These are phyloP conservation scores for Cymodocea nodosa DNA, from an alignment of 116 monocot species.

Conservation along the genomic window DNA sequence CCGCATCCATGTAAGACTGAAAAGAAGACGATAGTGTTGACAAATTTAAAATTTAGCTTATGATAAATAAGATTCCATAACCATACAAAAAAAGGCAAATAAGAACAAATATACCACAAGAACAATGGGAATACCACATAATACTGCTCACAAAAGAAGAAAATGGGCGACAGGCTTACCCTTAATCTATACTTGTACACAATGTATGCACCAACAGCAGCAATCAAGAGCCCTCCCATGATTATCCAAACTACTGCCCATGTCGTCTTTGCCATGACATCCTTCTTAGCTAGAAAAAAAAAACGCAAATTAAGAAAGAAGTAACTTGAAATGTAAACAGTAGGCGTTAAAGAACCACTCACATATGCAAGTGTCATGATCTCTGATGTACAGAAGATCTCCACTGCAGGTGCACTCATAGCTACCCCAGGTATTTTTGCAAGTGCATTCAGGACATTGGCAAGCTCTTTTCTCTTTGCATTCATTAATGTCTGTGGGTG, in stretches of 20 bases:
- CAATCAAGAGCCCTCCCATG: constrained; percentile 40
- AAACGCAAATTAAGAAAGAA: background rate
- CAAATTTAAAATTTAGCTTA: background rate
- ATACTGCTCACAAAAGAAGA: background rate
- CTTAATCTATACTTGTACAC: constrained; percentile 93
- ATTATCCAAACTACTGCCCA: constrained; percentile 72
- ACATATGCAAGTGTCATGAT: constrained; percentile 95
- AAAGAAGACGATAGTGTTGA: constrained; percentile 1
- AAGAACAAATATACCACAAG: background rate
- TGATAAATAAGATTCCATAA: no score
- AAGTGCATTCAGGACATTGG: constrained; percentile 75
- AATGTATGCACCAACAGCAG: constrained; percentile 62
- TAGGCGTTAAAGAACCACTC: constrained; percentile 2
- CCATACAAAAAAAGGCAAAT: no score
- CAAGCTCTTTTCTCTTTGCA: constrained; percentile 77
- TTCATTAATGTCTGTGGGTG: constrained; percentile 61
- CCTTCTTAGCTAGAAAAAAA: constrained; percentile 17
- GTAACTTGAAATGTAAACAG: background rate
- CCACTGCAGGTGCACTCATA: constrained; percentile 83
- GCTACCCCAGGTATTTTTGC: constrained; percentile 80
- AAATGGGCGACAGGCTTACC: constrained; percentile 28
- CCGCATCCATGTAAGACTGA: constrained; percentile 99
- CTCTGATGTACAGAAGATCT: constrained; percentile 78
- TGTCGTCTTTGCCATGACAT: constrained; percentile 20
- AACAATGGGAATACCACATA: background rate